Conservation (phyloP, 2,329 filamentous ascomycete genomes). For the Neopestalotiopsis rosae region DNA sequence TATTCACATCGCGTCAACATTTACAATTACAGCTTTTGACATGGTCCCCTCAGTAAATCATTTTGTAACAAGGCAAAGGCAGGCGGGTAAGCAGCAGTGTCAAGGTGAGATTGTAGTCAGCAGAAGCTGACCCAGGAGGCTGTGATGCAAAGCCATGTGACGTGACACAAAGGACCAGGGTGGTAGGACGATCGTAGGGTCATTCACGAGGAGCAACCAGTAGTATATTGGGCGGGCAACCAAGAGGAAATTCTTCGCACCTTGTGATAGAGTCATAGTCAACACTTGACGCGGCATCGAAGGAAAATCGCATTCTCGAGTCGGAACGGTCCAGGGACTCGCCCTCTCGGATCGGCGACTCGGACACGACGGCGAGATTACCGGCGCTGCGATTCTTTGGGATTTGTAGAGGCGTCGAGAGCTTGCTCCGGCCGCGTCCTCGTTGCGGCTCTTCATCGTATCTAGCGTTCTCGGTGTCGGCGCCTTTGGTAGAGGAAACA, state of each 20-base stretch:
- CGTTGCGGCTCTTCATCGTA: constrained; percentile 44
- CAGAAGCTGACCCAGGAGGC: constrained; percentile 8
- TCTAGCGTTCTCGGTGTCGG: constrained; percentile 42
- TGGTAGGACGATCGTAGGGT: constrained; percentile 20
- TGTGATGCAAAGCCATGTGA: constrained; percentile 20
- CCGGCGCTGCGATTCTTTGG: constrained; percentile 72
- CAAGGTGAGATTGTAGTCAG: constrained; percentile 10
- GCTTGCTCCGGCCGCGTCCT: constrained; percentile 44
- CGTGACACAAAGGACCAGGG: constrained; percentile 19
- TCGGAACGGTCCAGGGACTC: constrained; percentile 53
- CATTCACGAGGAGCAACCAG: not conserved
- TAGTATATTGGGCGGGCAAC: not conserved
- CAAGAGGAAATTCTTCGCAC: constrained; percentile 54
- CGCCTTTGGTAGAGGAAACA: constrained; percentile 37
- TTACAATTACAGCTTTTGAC: constrained; percentile 1
- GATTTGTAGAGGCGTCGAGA: constrained; percentile 54
- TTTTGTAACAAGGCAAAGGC: not conserved
- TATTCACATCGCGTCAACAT: constrained; percentile 43
- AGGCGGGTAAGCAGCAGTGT: not conserved
- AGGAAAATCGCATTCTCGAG: constrained; percentile 73
- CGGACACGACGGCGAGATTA: constrained; percentile 57
- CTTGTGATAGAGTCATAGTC: constrained; percentile 77
- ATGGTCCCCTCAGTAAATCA: constrained; percentile 4
- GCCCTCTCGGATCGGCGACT: constrained; percentile 30
- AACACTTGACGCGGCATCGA: constrained; percentile 69